Base-by-base conservation (phyloP, 2,329 filamentous ascomycete species). In the Teratosphaeria zuluensis region DNA sequence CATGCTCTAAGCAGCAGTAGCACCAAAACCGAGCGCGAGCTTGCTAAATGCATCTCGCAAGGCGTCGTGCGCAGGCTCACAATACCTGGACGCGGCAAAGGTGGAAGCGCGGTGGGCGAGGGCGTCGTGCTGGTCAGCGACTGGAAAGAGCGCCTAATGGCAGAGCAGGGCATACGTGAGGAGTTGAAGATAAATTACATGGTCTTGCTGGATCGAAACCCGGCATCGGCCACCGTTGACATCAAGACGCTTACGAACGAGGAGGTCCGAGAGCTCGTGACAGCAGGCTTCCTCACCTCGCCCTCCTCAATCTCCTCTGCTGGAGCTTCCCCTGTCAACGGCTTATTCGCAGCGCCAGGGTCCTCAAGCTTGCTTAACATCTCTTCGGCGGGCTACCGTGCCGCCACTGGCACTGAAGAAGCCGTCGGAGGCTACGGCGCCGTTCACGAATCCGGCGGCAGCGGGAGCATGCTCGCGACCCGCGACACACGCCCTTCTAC, bases 341-440 rank as follows among this genome's bases (percentile, higher is more conserved):
- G 73, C 24, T 78, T 78, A 57, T 76, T 74, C 14, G 71, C 72
- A 2, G 74, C 76, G 1, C 74, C 76, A 1, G 72, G 73, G 9
- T 68, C 74, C 9, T 72, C 72, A 6, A 72, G 73, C 3, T 51
- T 65, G n/a, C 48, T 58, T 12, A 58, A 56, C 9, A 28, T 90
- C 9, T 81, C 85, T 42, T 80, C 78, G 30, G 82, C 88, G 24
- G 76, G 75, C 16, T 83, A 84, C 1, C 79, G 77, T 62, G 84
- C 86, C 24, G 83, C 86, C 4, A 86, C 88, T 0, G 88, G 88
- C 14, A 85, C 84, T 2, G 67, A 87, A 1, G 85, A 78, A 6
- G 86, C 88, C 1, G 83, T 90, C 0, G 88, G 88, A 1, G 87
- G 87, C 4, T 74, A 77, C n/a, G 82, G 82, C 21, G 86, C 83